A percentile compares a stretch with the other conserved stretches of the same genome.
These are phyloP conservation scores for Chaetomium cochliodes DNA, from an alignment of 495 filamentous ascomycete species.

Conservation along the genomic window DNA sequence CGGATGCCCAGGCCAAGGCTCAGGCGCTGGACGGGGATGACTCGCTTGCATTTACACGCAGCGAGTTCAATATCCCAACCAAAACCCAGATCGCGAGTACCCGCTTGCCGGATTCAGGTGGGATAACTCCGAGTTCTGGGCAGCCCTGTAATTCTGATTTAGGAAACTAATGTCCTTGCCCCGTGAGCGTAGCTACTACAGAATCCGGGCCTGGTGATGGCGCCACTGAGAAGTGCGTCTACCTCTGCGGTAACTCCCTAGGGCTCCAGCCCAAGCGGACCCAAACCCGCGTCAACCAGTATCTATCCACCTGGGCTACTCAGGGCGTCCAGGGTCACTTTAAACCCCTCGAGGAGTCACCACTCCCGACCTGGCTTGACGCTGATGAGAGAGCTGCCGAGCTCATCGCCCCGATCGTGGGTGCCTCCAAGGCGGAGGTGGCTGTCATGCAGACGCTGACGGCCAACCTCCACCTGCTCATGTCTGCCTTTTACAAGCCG, in stretches of 20 bases:
- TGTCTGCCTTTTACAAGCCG: slow-evolving; percentile 89
- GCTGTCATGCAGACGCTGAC: slow-evolving; percentile 93
- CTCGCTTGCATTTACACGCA: slow-evolving; percentile 61
- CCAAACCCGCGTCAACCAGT: slow-evolving; percentile 66
- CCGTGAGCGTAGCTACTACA: not conserved
- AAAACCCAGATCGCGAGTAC: slow-evolving; percentile 72
- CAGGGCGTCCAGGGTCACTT: slow-evolving; percentile 97
- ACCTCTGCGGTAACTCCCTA: slow-evolving; percentile 96
- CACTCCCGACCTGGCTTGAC: slow-evolving; percentile 76
- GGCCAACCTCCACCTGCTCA: slow-evolving; percentile 83
- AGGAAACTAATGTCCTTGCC: not conserved
- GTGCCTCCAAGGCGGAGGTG: slow-evolving; percentile 76
- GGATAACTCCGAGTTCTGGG: slow-evolving; percentile 16
- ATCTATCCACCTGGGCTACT: slow-evolving; percentile 82
- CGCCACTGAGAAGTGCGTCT: slow-evolving; percentile 58
- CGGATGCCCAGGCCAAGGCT: slow-evolving; percentile 23
- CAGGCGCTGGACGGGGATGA: slow-evolving; percentile 64
- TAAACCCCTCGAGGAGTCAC: slow-evolving; percentile 69
- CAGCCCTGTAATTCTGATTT: not conserved
- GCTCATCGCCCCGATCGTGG: slow-evolving; percentile 81
- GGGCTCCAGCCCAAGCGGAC: slow-evolving; percentile 82
- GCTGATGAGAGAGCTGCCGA: slow-evolving; percentile 70
- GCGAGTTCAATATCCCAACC: slow-evolving; percentile 83
- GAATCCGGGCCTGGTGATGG: slow-evolving; percentile 8
- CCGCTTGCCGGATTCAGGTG: slow-evolving; percentile 46